phyloP scores from a whole-genome alignment of 495 filamentous ascomycete genomes.

The Xylaria curta region DNA sequence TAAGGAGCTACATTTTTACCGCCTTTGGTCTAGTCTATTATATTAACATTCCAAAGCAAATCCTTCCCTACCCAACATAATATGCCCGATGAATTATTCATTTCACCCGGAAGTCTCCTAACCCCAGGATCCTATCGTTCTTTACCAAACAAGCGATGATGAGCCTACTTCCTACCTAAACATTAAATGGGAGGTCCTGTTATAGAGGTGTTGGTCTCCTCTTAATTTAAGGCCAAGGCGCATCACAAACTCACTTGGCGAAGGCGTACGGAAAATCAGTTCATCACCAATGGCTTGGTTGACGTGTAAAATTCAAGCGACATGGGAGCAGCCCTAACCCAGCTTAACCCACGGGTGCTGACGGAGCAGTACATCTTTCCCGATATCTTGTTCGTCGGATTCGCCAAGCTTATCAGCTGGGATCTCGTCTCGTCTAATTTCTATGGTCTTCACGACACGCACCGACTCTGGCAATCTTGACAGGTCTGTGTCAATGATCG shows the following conservation, averaged over 20 bases:
- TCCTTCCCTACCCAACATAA: too few relatives aligned
- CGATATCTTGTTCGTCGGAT: constrained; percentile 6
- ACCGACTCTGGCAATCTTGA: not conserved
- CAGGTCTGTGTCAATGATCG: not conserved
- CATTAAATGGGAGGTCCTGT: not conserved
- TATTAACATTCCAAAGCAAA: too few relatives aligned
- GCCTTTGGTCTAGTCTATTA: not conserved
- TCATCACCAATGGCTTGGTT: not conserved
- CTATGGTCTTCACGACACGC: constrained; percentile 15
- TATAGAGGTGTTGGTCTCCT: not conserved
- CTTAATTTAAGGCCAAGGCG: not conserved
- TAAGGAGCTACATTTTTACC: not conserved
- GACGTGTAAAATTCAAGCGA: not conserved
- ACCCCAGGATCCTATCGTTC: not conserved
- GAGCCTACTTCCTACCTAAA: not conserved
- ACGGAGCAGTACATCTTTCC: constrained; percentile 17
- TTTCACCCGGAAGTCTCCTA: too few relatives aligned
- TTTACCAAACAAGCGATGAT: not conserved
- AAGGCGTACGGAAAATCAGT: not conserved
- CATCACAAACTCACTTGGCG: not conserved
- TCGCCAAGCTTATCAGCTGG: not conserved
- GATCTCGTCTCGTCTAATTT: constrained; percentile 18
- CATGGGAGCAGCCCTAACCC: not conserved
- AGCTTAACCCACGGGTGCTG: constrained; percentile 21
- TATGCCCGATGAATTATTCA: too few relatives aligned